Base-by-base conservation (phyloP, 1,139 yeast genomes). In the Candida sanyaensis region DNA sequence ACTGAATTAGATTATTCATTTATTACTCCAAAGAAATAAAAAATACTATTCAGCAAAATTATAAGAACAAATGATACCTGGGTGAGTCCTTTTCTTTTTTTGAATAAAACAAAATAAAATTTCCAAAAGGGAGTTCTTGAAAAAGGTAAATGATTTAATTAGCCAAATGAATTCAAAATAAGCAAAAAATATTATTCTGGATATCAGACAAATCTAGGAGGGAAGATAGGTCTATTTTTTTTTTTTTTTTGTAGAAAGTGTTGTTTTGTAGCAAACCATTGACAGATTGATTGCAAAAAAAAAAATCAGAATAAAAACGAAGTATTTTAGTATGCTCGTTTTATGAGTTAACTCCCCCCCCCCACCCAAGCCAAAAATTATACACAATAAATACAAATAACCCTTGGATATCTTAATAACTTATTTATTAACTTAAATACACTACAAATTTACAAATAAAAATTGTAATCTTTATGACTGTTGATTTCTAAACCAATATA, bases 1-100 rank as follows among this genome's bases (percentile, higher is more conserved):
- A 72, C 63, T 74, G 78, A 51, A 73, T 56, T 43, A 73, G 41
- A 45, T 55, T 48, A 28, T 41, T 49, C 50, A 49, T 43, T 39
- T 36, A 23, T 36, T 27, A 24, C 27, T 5, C n/a, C 6, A 5
- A 17, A 34, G 34, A 26, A 23, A 34, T 32, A 12, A 2, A 12
- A 2, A 12, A 12, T 10, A 12, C 3, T 10, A 21, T 17, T 26
- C 28, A 26, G 9, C 28, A 26, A 26, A 26, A 26, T 26, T 26
- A 26, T 8, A 8, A 6, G 4, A 6, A 26, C 28, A 26, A 17
- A 17, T 17, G 21, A 17, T 3, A 17, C 21, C 21, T 2, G 21
- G 21, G 2, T 17, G 3, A 17, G 2, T 17, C 21, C 3, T 3
- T 17, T 17, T 17, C n/a, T n/a, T n/a, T n/a, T n/a, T n/a, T n/a